Percentiles rank a stretch among this genome's conserved stretches.
phyloP scores from a whole-genome alignment of 2,329 filamentous ascomycete genomes.

The Elsinoe fawcettii region DNA sequence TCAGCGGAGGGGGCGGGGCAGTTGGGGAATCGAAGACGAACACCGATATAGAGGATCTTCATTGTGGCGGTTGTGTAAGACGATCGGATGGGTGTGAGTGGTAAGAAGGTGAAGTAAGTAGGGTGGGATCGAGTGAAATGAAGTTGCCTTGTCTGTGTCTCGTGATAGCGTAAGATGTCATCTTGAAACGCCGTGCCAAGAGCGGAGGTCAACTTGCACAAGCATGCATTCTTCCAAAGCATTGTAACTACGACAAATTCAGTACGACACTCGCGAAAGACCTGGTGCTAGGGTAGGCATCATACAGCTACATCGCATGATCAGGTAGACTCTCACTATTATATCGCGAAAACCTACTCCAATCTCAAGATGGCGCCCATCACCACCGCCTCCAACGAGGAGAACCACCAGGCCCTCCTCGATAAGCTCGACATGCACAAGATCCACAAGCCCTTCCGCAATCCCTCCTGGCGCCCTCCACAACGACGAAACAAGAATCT shows the following conservation, averaged over 20 bases:
- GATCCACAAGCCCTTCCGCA: constrained; percentile 83
- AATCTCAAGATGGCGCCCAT: constrained; percentile 47
- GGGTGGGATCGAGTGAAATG: not conserved
- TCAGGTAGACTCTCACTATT: not conserved
- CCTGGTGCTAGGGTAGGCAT: no score
- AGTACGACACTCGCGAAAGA: no score
- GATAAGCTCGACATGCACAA: constrained; percentile 87
- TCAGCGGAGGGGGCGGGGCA: constrained; percentile 15
- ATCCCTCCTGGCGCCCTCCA: constrained; percentile 80
- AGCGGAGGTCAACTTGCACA: not conserved
- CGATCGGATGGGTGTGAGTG: not conserved
- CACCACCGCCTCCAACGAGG: constrained; percentile 66
- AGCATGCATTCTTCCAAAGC: not conserved
- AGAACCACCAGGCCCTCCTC: constrained; percentile 72
- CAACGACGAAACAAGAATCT: constrained; percentile 98
- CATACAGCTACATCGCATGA: no score
- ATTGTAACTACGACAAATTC: not conserved
- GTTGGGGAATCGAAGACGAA: constrained; percentile 41
- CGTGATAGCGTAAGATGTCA: constrained; percentile 7
- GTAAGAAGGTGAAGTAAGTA: not conserved
- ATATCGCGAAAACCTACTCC: no score
- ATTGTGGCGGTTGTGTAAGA: constrained; percentile 46
- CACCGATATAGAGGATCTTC: constrained; percentile 84
- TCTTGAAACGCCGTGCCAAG: constrained; percentile 13
- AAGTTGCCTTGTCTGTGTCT: constrained; percentile 5